Conservation (phyloP, 192 early-diverging fungal species). For the Backusella psychrophila region DNA sequence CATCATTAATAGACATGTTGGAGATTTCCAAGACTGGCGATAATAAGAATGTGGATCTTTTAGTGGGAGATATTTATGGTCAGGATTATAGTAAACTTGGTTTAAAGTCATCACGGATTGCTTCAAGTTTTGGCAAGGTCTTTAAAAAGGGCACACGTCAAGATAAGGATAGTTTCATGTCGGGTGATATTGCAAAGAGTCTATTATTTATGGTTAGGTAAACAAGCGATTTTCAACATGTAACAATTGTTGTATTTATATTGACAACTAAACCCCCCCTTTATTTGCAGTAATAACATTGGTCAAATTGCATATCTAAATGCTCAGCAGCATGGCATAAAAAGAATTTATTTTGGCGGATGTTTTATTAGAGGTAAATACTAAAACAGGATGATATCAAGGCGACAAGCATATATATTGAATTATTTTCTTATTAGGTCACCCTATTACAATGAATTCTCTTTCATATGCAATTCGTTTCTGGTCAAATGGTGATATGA, state of each 20-base stretch:
- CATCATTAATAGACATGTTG: conserved; percentile 56
- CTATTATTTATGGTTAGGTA: conserved; percentile 91
- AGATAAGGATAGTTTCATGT: conserved; percentile 57
- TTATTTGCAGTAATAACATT: conserved; percentile 83
- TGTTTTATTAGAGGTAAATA: conserved; percentile 87
- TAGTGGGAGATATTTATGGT: conserved; percentile 97
- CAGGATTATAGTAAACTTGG: conserved; percentile 91
- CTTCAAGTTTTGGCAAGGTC: conserved; percentile 94
- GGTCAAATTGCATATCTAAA: conserved; percentile 98
- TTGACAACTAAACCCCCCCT: neutral
- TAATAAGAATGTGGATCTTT: conserved; percentile 86
- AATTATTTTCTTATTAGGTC: conserved; percentile 44
- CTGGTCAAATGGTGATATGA: conserved; percentile 95
- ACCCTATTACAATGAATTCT: conserved; percentile 96
- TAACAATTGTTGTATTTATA: neutral
- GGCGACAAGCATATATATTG: neutral
- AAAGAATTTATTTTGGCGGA: conserved; percentile 94
- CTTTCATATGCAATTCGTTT: conserved; percentile 95
- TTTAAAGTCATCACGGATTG: conserved; percentile 90
- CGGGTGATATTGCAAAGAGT: conserved; percentile 85
- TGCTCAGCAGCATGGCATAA: conserved; percentile 87
- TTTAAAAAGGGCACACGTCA: conserved; percentile 76
- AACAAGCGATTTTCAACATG: neutral
- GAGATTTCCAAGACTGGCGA: conserved; percentile 88
- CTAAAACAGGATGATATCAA: neutral